These are phyloP conservation scores for Naumovozyma dairenensis DNA, from an alignment of 805 yeast genomes.

Conservation along the genomic window DNA sequence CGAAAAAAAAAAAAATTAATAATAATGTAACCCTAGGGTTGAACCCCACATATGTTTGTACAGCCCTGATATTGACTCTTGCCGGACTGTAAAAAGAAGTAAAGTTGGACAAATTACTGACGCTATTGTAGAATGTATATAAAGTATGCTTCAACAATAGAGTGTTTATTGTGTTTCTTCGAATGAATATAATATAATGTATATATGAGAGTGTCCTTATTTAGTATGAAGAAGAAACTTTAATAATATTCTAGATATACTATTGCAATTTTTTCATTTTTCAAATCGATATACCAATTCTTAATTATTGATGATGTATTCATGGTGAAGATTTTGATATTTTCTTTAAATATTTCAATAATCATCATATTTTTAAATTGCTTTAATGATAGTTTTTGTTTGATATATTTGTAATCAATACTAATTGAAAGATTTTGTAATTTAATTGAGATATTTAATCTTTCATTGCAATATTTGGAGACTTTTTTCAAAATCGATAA, in stretches of 20 bases:
- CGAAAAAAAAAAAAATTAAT: too few relatives aligned
- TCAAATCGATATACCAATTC: conserved; percentile 19
- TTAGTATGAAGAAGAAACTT: conserved; percentile 13
- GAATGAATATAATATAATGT: not conserved
- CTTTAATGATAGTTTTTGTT: conserved; percentile 4
- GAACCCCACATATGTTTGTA: too few relatives aligned
- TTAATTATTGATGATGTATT: conserved; percentile 4
- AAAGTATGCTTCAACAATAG: not conserved
- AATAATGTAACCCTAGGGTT: too few relatives aligned
- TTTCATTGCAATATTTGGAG: conserved; percentile 6
- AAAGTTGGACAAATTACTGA: not conserved
- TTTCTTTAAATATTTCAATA: conserved; percentile 9
- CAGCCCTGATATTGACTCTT: not conserved
- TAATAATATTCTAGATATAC: conserved; percentile 13
- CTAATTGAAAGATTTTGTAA: conserved; percentile 11
- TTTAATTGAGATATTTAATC: conserved; percentile 8
- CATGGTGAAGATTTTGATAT: conserved; percentile 3
- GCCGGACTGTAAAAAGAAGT: not conserved
- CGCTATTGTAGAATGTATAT: not conserved
- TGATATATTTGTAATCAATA: conserved; percentile 5
- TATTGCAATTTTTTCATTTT: conserved; percentile 6
- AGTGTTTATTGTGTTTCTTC: not conserved
- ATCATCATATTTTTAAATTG: conserved; percentile 7
- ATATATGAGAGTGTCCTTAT: conserved; percentile 7
- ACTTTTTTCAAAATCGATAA: conserved; percentile 6